Percentiles rank a stretch among this genome's conserved stretches.
Conservation (phyloP, 257 asterid species). For the Solanum etuberosum region DNA sequence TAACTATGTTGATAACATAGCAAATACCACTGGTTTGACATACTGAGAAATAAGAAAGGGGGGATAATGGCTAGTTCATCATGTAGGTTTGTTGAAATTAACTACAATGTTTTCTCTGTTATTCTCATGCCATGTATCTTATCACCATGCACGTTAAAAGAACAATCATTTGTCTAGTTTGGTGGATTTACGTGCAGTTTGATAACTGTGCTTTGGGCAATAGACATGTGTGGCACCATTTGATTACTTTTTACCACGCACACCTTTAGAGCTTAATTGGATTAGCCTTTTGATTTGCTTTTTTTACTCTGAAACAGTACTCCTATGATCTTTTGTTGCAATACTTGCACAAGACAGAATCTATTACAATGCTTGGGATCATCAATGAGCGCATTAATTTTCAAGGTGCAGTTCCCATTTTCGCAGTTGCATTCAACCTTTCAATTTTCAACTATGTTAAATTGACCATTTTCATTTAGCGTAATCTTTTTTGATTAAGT, state of each 20-base stretch:
- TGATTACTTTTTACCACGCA: background rate
- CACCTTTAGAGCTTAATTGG: background rate
- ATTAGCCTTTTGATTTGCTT: conserved; percentile 7
- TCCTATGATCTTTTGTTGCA: conserved; percentile 87
- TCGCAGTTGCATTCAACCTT: background rate
- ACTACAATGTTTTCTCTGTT: background rate
- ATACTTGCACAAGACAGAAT: conserved; percentile 80
- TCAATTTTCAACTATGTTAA: background rate
- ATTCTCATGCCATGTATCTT: background rate
- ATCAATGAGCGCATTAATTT: conserved; percentile 94
- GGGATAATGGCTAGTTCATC: background rate
- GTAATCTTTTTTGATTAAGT: background rate
- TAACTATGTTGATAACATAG: background rate
- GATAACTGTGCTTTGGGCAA: background rate
- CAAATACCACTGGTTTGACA: background rate
- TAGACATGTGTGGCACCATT: background rate
- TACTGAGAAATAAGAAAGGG: background rate
- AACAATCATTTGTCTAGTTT: background rate
- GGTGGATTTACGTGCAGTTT: background rate
- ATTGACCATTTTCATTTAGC: background rate
- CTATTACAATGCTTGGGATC: conserved; percentile 83
- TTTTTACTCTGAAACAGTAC: conserved; percentile 36
- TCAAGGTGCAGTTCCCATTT: conserved; percentile 36
- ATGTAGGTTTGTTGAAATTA: background rate
- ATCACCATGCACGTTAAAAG: background rate